Evolutionary conservation across 257 asterid species (phyloP), one percentile per base, ranked within the genome.

Genomic region (Voacanga thouarsii): DNA sequence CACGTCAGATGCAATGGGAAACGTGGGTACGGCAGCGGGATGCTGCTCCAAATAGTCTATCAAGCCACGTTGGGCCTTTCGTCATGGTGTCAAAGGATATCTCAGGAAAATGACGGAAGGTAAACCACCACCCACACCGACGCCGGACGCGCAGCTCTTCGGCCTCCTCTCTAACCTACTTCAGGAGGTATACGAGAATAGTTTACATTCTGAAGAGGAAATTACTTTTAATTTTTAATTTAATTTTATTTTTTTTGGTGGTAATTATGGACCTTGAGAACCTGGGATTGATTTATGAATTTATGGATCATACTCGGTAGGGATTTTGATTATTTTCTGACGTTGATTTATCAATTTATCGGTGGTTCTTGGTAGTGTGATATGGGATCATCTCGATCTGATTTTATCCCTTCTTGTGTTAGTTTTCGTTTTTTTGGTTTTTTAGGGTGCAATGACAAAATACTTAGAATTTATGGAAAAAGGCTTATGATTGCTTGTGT

Each of bases 151-250:
- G 43, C 96, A 91, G 84, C 94, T 93, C 43, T 93, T 93, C 79
- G 93, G 92, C 66, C 84, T 93, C 21, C 96, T 93, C 43, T 90
- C 97, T 15, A 66, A 57, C 87, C 96, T 93, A 79, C 98, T 93
- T 77, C 94, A 91, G 73, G 86, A 91, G 97, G 98, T 93, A 23
- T 43, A 43, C 72, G 65, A 26, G 23, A 50, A n/a, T 16, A 12
- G 5, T 43, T 23, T 70, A n/a, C 50, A 61, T 68, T 47, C 45
- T 12, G 71, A 57, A 59, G 4, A 8, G 57, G 4, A 9, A 51
- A 30, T 49, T 61, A 19, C 56, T 14, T 79, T 39, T 5, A 16
- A 49, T 33, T 39, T 30, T 73, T 30, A 11, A 24, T 45, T 78
- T 24, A 67, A 9, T 2, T 21, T 44, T 41, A n/a, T n/a, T 12